A percentile compares a stretch with the other conserved stretches of the same genome.
Evolutionary conservation across 306 rosid species (phyloP).

Genomic region (Vicia villosa): DNA sequence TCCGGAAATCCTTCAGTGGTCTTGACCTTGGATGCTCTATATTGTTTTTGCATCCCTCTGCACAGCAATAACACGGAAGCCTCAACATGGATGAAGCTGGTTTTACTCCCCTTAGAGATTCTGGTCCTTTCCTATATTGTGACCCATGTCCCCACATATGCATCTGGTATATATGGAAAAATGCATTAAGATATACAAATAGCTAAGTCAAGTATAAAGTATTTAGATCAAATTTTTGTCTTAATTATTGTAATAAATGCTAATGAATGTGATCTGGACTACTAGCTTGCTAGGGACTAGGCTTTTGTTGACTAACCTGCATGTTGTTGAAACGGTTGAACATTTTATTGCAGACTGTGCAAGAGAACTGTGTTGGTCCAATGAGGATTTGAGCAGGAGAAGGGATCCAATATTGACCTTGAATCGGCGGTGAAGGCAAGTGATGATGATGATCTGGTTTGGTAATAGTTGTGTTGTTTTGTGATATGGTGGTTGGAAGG

Average conservation of each 20-base stretch:
- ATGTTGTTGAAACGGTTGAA: slow-evolving; percentile 96
- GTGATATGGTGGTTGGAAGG: slow-evolving; percentile 45
- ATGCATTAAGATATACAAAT: background rate
- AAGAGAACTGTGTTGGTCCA: slow-evolving; percentile 96
- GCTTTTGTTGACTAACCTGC: slow-evolving; percentile 62
- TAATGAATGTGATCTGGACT: background rate
- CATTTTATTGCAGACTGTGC: slow-evolving; percentile 87
- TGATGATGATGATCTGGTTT: slow-evolving; percentile 38
- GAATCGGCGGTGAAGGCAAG: slow-evolving; percentile 26
- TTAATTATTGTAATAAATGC: background rate
- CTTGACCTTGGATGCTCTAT: slow-evolving; percentile 82
- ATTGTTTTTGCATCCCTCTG: slow-evolving; percentile 90
- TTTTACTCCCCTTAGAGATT: slow-evolving; percentile 76
- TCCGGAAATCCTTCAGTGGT: slow-evolving; percentile 86
- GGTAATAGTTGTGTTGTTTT: slow-evolving; percentile 4
- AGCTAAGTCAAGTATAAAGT: background rate
- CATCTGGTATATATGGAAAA: slow-evolving; percentile 52
- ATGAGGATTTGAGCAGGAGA: slow-evolving; percentile 90
- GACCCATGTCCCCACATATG: slow-evolving; percentile 99
- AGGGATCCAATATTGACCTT: slow-evolving; percentile 89
- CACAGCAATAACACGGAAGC: slow-evolving; percentile 92
- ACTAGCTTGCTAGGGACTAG: background rate
- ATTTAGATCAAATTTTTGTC: too few species aligned
- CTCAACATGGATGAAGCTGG: slow-evolving; percentile 75
- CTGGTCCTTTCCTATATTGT: slow-evolving; percentile 89